Percentiles rank a stretch among this genome's conserved stretches.
Conservation (phyloP, 2,329 filamentous ascomycete genomes). For the Ceratocystis smalleyi region DNA sequence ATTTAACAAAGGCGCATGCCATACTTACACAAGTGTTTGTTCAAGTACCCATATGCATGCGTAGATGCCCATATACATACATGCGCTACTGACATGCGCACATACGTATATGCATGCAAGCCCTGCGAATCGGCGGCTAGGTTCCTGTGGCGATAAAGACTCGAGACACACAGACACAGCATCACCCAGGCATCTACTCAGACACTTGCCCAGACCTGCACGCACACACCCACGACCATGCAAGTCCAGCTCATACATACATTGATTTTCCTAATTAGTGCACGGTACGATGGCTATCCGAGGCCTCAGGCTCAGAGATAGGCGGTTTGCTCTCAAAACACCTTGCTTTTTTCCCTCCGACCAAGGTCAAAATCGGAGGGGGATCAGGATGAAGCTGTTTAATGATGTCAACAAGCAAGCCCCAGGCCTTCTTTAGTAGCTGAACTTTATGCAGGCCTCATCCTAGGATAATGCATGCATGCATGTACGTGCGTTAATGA, state of each 20-base stretch:
- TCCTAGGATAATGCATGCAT: background rate
- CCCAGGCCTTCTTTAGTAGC: background rate
- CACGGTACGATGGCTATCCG: background rate
- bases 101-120: background rate
- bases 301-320: background rate
- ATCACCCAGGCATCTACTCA: too few relatives aligned
- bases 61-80: background rate
- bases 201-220: too few relatives aligned
- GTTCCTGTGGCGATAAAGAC: background rate
- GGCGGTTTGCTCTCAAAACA: background rate
- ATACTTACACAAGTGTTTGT: background rate
- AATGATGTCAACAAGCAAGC: background rate
- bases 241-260: background rate
- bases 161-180: too few relatives aligned
- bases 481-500: background rate
- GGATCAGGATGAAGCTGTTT: background rate
- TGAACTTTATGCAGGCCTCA: slow-evolving; percentile 8
- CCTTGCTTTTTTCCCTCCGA: background rate
- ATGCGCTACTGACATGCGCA: background rate
- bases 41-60: background rate
- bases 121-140: background rate
- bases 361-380: background rate
- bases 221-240: background rate
- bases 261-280: too few relatives aligned
- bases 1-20: background rate